Conservation (phyloP, 2,329 filamentous ascomycete genomes). For the Fusarium haematococcum region DNA sequence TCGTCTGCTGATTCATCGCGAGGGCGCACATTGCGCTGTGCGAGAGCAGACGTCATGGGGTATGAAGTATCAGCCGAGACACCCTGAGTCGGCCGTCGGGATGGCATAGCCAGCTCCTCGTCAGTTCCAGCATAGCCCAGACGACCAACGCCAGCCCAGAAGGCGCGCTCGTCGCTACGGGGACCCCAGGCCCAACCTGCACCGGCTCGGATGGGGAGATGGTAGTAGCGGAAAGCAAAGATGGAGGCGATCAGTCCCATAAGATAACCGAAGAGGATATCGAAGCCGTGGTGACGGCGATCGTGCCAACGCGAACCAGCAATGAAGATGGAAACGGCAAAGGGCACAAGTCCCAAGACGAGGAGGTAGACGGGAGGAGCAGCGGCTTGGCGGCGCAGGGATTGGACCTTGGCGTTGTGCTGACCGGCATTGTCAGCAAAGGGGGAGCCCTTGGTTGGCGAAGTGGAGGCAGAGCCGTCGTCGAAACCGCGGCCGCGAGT, state of each 20-base stretch:
- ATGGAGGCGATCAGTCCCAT: conserved; percentile 79
- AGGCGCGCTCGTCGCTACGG: conserved; percentile 77
- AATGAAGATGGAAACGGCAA: conserved; percentile 83
- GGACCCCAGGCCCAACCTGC: conserved; percentile 93
- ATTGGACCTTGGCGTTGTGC: conserved; percentile 50
- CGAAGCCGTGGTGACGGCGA: conserved; percentile 92
- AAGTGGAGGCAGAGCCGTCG: conserved; percentile 30
- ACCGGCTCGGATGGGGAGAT: conserved; percentile 78
- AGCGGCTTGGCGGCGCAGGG: conserved; percentile 76
- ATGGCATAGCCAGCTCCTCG: conserved; percentile 35
- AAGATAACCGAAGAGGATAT: conserved; percentile 86
- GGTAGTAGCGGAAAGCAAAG: conserved; percentile 87
- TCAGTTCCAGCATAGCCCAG: conserved; percentile 65
- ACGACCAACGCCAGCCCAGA: conserved; percentile 79
- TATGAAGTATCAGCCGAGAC: conserved; percentile 46
- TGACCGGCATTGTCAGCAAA: conserved; percentile 34
- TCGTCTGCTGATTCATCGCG: conserved; percentile 17
- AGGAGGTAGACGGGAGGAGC: conserved; percentile 86
- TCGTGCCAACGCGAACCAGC: conserved; percentile 88
- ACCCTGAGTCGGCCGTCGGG: conserved; percentile 34
- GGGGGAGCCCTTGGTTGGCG: conserved; percentile 36
- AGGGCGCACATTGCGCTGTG: conserved; percentile 36
- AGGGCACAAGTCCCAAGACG: conserved; percentile 75
- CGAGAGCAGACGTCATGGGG: conserved; percentile 37
- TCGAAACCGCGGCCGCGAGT: conserved; percentile 35